Base-by-base conservation (phyloP, 192 early-diverging fungal genomes). In the Coemansia guatemalensis region DNA sequence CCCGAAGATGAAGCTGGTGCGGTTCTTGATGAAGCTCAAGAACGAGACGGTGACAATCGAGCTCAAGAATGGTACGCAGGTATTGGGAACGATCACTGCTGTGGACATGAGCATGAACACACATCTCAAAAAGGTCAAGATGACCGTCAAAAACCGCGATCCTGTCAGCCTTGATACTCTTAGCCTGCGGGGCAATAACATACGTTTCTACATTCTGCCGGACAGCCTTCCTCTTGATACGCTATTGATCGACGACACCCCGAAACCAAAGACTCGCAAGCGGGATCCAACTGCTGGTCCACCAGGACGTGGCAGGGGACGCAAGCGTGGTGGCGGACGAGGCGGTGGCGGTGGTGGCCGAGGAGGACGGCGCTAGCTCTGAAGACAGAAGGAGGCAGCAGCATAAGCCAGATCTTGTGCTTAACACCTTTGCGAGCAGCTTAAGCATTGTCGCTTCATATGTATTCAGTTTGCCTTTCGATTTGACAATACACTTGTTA, bases 51-150 rank as follows among this genome's bases (percentile, higher is more conserved):
- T 99, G 49, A 97, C 96, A 11, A 91, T 99, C 74, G 97, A 99
- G 83, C 86, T 99, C 55, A 99, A 99, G 69, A 99, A 99, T 74
- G 97, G 97, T 54, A 98, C 96, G 17, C 85, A 96, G 64, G 92
- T 99, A 39, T 89, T 93, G 72, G 97, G 97, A 56, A 99, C 96
- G 20, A 88, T 99, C 58, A 93, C 92, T 32, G 88, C 88, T 59
- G 95, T 98, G 22, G 97, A 99, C 69, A 96, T 99, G 95, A 91
- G 89, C 80, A 99, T 99, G 97, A 99, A 99, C 82, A 98, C 94
- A 64, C 97, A 99, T 79, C 83, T 99, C 75, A 97, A 96, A 70
- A 88, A 92, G 39, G 96, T 98, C 58, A 99, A 99, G 79, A 94
- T 99, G 96, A 98, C 96, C 0, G 90, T 98, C 9, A 92, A 92